Evolutionary conservation across 805 yeast genomes (phyloP), one percentile per base, ranked within the genome.

Genomic region (Pichia paraexigua): DNA sequence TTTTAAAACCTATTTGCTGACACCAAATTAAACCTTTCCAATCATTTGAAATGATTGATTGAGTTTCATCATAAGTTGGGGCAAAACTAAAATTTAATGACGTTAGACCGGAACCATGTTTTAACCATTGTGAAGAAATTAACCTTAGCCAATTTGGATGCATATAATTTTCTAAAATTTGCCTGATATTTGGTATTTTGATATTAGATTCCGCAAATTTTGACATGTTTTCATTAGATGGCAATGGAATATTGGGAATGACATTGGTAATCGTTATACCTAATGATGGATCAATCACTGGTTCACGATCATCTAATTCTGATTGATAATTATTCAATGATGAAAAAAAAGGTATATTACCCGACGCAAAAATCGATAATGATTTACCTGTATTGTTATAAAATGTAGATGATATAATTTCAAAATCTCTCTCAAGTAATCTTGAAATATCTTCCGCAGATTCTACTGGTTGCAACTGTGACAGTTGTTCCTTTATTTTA

Each of bases 281-380:
- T 20, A 54, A 45, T 5, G 44, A 47, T 30, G 82, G 83, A 11
- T 87, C 88, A 5, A 86, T 75, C 2, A 76, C 69, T 2, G 86
- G 79, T 47, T 80, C 82, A 55, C 96, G 79, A 44, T 83, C 79
- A 63, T 94, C 98, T 48, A 90, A 68, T 21, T 77, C 71, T 0
- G 97, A 87, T 60, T 80, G 85, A 28, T 78, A 75, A 35, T 79
- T 75, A 48, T 62, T 63, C 39, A 84, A 68, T 0, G 96, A 84
- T 7, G 96, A 77, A 63, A 94, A 92, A 47, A 94, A 71, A 15
- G 97, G 95, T 28, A 79, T 74, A 41, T 83, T 89, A 42, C 78
- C 77, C 20, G 78, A 77, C 4, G 85, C 80, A 11, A 78, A 68
- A 35, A 83, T 66, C 53, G 75, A 78, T 54, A 78, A 75, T 0